A percentile compares a stretch with the other conserved stretches of the same genome.
Evolutionary conservation across 2,329 filamentous ascomycete species (phyloP).

Genomic region (Arthrinium puccinioides): DNA sequence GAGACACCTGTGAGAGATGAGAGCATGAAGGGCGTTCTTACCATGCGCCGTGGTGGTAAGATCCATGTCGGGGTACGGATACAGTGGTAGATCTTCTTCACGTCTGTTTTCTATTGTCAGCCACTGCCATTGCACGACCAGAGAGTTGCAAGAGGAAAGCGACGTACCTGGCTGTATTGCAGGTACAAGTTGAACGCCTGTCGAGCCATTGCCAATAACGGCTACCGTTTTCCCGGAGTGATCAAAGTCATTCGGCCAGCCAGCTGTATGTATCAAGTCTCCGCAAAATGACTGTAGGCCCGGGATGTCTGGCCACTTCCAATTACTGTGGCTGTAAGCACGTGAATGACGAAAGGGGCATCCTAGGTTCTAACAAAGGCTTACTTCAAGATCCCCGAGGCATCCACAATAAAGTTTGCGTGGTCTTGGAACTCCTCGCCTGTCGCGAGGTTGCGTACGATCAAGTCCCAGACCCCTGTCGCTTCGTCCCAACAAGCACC

Average conservation of each 20-base stretch:
- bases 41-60: slow-evolving; percentile 26
- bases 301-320: slow-evolving; percentile 44
- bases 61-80: slow-evolving; percentile 37
- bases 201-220: slow-evolving; percentile 50
- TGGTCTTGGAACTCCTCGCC: slow-evolving; percentile 33
- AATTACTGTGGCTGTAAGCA: slow-evolving; percentile 30
- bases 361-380: slow-evolving; percentile 3
- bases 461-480: slow-evolving; percentile 33
- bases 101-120: slow-evolving; percentile 18
- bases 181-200: slow-evolving; percentile 45
- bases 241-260: slow-evolving; percentile 43
- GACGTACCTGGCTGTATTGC: slow-evolving; percentile 36
- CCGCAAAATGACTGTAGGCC: slow-evolving; percentile 39
- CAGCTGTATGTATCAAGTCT: slow-evolving; percentile 43
- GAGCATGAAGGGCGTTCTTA: too few species aligned
- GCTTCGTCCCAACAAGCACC: slow-evolving; percentile 37
- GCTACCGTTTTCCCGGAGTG: slow-evolving; percentile 43
- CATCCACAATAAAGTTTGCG: slow-evolving; percentile 42
- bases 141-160: too few species aligned
- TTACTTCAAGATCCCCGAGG: slow-evolving; percentile 45
- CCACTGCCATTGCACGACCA: not conserved
- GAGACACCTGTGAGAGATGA: too few species aligned
- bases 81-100: slow-evolving; percentile 32
- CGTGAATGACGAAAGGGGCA: slow-evolving; percentile 3
- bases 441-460: slow-evolving; percentile 28